Evolutionary conservation across 805 yeast genomes (phyloP), one percentile per base, ranked within the genome.

Genomic region (Teunomyces pallodes): DNA sequence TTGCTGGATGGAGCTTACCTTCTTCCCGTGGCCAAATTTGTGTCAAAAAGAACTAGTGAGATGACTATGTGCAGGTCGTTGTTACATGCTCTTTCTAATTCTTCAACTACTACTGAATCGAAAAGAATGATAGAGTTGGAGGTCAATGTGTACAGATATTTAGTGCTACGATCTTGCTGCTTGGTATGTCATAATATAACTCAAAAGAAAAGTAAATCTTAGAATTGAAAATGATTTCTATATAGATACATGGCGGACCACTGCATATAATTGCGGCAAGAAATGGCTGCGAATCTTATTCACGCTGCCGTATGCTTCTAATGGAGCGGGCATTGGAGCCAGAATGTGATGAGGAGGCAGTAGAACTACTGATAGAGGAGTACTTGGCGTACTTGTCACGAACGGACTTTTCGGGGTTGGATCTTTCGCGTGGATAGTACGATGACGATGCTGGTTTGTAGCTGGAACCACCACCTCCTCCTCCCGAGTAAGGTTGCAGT

Each of bases 341-440:
- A 9, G 32, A 16, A 28, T n/a, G 13, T 2, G 35, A 3, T 12
- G 32, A 16, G 17, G 44, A 33, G n/a, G 40, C 30, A 9, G 33
- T 45, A 4, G 41, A 33, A 6, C 32, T 14, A 5, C 33, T n/a
- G 8, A 27, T 17, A 10, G 45, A 35, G 2, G 45, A 27, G 36
- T 61, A 61, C 42, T 59, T 61, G 27, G 66, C 66, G 39, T 61
- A 61, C 45, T 58, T 59, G 36, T 59, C 63, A 32, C 54, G 54
- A 16, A 61, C 52, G 3, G 66, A 61, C 14, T 49, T 49, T 13
- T 46, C 52, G 40, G 46, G 46, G 10, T 38, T 36, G 10, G 44
- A 42, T 26, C 17, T 20, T 7, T 38, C 26, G 20, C 20, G 42
- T 26, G 43, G 14, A 29, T 27, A 43, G 27, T 47, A 27, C 36